These are phyloP conservation scores for Lactarius psammicola DNA, from an alignment of 768 basidiomycete species.

Conservation along the genomic window DNA sequence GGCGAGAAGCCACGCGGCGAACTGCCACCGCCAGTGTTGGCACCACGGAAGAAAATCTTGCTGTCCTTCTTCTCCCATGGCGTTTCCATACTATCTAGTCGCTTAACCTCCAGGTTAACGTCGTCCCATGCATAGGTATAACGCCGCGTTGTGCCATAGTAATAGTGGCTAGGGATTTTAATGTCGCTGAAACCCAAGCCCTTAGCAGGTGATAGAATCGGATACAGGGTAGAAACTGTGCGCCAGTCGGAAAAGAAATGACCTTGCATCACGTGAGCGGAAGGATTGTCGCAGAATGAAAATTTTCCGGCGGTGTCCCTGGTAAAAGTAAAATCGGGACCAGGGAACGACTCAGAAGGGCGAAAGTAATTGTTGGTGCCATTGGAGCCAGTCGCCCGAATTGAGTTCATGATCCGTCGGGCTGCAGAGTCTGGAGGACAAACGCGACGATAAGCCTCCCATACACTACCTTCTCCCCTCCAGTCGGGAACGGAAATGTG, in stretches of 20 bases:
- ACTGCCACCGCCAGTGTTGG: slow-evolving; percentile 92
- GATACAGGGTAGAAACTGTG: slow-evolving; percentile 83
- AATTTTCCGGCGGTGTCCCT: slow-evolving; percentile 57
- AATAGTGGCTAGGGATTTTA: slow-evolving; percentile 94
- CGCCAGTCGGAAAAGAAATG: slow-evolving; percentile 99
- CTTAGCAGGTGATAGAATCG: slow-evolving; percentile 91
- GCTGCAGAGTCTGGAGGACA: slow-evolving; percentile 79
- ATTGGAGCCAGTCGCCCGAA: slow-evolving; percentile 50
- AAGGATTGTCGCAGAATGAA: slow-evolving; percentile 80
- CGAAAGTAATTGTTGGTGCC: slow-evolving; percentile 34
- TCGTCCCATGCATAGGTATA: slow-evolving; percentile 94
- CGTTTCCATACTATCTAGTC: slow-evolving; percentile 79
- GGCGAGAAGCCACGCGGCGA: slow-evolving; percentile 80
- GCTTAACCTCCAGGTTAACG: slow-evolving; percentile 65
- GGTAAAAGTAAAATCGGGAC: slow-evolving; percentile 65
- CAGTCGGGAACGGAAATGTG: slow-evolving; percentile 76
- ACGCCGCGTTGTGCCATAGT: slow-evolving; percentile 74
- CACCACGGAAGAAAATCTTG: slow-evolving; percentile 92
- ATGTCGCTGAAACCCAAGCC: slow-evolving; percentile 86
- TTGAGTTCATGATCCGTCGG: slow-evolving; percentile 77
- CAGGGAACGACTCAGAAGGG: slow-evolving; percentile 36
- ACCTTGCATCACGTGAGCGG: slow-evolving; percentile 84
- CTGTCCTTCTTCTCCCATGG: slow-evolving; percentile 89
- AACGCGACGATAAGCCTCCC: slow-evolving; percentile 94
- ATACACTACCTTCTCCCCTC: slow-evolving; percentile 78